Evolutionary conservation across 306 rosid species (phyloP).

Genomic region (Cicer cuneatum): DNA sequence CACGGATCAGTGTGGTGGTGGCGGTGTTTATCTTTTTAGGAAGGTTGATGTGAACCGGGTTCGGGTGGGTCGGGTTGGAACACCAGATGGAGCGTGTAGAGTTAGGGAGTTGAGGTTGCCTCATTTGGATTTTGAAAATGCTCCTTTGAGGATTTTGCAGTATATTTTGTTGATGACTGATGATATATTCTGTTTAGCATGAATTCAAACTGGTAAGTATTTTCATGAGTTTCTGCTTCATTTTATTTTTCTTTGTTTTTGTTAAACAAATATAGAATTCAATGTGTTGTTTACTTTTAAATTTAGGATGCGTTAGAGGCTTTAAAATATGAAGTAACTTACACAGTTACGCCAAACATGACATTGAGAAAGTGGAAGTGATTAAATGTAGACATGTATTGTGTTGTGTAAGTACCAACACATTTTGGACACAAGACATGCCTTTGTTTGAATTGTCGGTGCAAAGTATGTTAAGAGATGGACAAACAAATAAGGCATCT

Average conservation of each 20-base stretch:
- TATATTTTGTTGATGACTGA: conserved; percentile 78
- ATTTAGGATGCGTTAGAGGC: conserved; percentile 26
- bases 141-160: conserved; percentile 76
- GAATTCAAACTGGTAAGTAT: conserved; percentile 36
- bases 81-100: conserved; percentile 50
- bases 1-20: conserved; percentile 42
- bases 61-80: conserved; percentile 50
- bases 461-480: neutral
- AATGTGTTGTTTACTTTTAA: conserved; percentile 22
- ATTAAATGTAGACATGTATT: no score
- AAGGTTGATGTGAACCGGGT: conserved; percentile 64
- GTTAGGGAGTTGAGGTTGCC: conserved; percentile 70
- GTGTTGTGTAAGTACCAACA: no score
- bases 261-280: neutral
- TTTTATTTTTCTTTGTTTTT: neutral
- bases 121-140: conserved; percentile 66
- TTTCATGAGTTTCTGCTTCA: conserved; percentile 23
- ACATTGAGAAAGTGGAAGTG: no score
- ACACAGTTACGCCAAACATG: no score
- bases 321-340: no score
- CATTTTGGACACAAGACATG: no score
- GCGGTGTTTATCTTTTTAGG: conserved; percentile 59
- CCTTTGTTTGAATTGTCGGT: no score
- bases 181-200: conserved; percentile 53
- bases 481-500: neutral